phyloP scores from a whole-genome alignment of 306 rosid species.

The Castanea mollissima region DNA sequence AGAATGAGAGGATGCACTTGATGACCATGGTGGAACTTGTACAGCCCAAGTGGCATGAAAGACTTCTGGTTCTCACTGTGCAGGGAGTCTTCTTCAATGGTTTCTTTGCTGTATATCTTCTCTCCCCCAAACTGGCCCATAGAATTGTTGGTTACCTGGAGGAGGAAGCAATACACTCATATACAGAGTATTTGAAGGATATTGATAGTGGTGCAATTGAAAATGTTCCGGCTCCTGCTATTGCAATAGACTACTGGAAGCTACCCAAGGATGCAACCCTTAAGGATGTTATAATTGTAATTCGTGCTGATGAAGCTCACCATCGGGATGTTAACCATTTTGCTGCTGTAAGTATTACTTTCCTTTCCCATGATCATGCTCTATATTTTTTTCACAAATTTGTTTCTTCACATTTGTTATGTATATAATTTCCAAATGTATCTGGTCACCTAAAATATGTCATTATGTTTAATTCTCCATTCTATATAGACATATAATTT shows the following conservation, averaged over 20 bases:
- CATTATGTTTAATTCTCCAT: constrained; percentile 8
- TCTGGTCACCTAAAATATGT: not conserved
- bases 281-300: constrained; percentile 60
- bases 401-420: not conserved
- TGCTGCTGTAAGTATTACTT: constrained; percentile 58
- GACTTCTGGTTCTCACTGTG: constrained; percentile 58
- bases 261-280: constrained; percentile 67
- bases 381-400: not conserved
- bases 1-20: constrained; percentile 85
- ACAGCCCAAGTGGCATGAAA: constrained; percentile 71
- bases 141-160: constrained; percentile 76
- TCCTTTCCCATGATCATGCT: not conserved
- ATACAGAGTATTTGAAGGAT: constrained; percentile 55
- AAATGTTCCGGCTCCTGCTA: constrained; percentile 73
- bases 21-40: constrained; percentile 83
- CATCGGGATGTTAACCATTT: constrained; percentile 80
- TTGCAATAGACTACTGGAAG: constrained; percentile 82
- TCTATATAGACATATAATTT: not conserved
- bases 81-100: constrained; percentile 85
- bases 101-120: constrained; percentile 52
- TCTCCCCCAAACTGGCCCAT: constrained; percentile 67
- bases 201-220: constrained; percentile 58
- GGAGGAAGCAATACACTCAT: constrained; percentile 71
- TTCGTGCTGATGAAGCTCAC: constrained; percentile 90
- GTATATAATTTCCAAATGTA: not conserved